These are phyloP conservation scores for Bipolaris victoriae DNA, from an alignment of 2,329 filamentous ascomycete genomes.

Conservation along the genomic window DNA sequence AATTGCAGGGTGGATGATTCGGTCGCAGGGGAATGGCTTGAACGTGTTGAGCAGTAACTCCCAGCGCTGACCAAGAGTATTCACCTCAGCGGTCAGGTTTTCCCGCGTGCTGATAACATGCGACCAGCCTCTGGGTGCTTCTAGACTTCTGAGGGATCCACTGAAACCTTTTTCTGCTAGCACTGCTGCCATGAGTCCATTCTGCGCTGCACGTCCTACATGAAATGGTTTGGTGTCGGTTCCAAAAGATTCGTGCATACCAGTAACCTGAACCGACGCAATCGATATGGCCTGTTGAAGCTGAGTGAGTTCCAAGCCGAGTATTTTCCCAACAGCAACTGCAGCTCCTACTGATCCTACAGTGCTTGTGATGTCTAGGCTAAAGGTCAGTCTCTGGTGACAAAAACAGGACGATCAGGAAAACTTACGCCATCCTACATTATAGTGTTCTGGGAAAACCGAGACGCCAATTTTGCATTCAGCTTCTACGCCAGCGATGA, in stretches of 20 bases:
- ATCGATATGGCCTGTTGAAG: constrained; percentile 60
- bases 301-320: constrained; percentile 49
- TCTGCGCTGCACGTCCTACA: constrained; percentile 60
- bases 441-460: constrained; percentile 62
- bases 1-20: constrained; percentile 63
- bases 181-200: constrained; percentile 56
- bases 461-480: constrained; percentile 60
- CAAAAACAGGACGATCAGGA: no score
- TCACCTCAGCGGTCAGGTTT: constrained; percentile 49
- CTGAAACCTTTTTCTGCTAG: constrained; percentile 59
- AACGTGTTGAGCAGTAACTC: constrained; percentile 62
- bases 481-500: constrained; percentile 60
- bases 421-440: constrained; percentile 57
- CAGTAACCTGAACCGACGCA: constrained; percentile 60
- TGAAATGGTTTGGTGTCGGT: constrained; percentile 64
- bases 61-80: constrained; percentile 52
- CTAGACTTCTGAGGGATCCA: constrained; percentile 55
- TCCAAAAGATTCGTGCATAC: constrained; percentile 62
- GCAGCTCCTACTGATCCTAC: constrained; percentile 61
- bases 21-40: constrained; percentile 64
- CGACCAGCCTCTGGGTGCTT: constrained; percentile 62
- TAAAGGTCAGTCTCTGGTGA: neutral
- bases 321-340: constrained; percentile 58
- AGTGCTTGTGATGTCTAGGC: constrained; percentile 57
- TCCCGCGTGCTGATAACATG: constrained; percentile 57